Evolutionary conservation across 345 rosid genomes (phyloP).

Genomic region (Brassica rapa): DNA sequence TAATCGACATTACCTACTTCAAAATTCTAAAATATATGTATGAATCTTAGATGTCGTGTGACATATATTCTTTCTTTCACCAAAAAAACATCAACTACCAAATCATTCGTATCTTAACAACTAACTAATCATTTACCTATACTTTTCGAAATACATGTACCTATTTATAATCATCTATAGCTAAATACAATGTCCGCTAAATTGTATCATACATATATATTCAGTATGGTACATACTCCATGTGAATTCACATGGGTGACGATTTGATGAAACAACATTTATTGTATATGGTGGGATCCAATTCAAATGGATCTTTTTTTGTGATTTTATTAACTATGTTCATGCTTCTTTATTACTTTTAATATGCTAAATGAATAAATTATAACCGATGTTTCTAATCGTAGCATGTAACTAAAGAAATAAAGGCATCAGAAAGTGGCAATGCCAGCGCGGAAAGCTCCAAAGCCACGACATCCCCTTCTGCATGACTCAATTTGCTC

Average conservation of each 20-base stretch:
- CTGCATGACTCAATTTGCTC: constrained; percentile 34
- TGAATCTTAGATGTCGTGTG: constrained; percentile 3
- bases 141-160: constrained; percentile 17
- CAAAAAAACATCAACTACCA: constrained; percentile 5
- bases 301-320: constrained; percentile 28
- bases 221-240: background rate
- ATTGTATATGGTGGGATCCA: constrained; percentile 28
- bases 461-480: constrained; percentile 38
- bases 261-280: constrained; percentile 27
- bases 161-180: constrained; percentile 2
- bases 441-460: constrained; percentile 38
- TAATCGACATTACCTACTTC: background rate
- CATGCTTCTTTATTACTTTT: constrained; percentile 1
- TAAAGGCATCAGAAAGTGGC: constrained; percentile 24
- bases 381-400: constrained; percentile 31
- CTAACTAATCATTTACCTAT: constrained; percentile 23
- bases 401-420: constrained; percentile 24
- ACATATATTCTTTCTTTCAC: background rate
- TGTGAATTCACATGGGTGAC: constrained; percentile 43
- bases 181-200: constrained; percentile 8
- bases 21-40: too few species aligned
- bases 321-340: constrained; percentile 2
- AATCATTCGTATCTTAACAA: constrained; percentile 27
- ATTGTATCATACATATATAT: background rate
- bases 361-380: background rate